phyloP scores from a whole-genome alignment of 805 yeast species.

The Priceomyces castillae region DNA sequence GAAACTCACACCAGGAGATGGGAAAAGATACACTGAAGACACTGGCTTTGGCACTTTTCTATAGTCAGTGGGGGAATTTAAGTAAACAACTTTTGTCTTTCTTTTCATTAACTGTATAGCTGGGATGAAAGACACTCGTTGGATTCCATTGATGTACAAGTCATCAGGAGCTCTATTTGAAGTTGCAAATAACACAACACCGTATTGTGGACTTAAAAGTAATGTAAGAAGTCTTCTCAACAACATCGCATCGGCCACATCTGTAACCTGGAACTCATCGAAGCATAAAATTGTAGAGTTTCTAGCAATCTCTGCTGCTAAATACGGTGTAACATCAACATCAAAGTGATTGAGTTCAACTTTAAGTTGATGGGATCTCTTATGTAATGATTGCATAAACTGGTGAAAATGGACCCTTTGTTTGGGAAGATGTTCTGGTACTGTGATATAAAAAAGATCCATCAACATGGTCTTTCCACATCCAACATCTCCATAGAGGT shows the following conservation, averaged over 20 bases:
- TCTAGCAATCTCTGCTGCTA: slow-evolving; percentile 81
- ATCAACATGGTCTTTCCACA: slow-evolving; percentile 98
- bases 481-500: slow-evolving; percentile 95
- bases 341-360: slow-evolving; percentile 52
- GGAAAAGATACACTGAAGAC: slow-evolving; percentile 73
- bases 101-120: slow-evolving; percentile 78
- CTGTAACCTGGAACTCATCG: slow-evolving; percentile 97
- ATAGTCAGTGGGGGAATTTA: slow-evolving; percentile 92
- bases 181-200: slow-evolving; percentile 87
- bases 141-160: slow-evolving; percentile 89
- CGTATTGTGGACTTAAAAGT: slow-evolving; percentile 70
- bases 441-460: slow-evolving; percentile 88
- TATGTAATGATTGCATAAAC: slow-evolving; percentile 93
- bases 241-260: slow-evolving; percentile 98
- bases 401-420: slow-evolving; percentile 91
- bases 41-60: slow-evolving; percentile 83
- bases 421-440: slow-evolving; percentile 76
- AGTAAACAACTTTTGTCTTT: slow-evolving; percentile 70
- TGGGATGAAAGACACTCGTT: slow-evolving; percentile 87
- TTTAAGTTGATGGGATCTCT: slow-evolving; percentile 75
- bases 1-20: slow-evolving; percentile 60
- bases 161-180: slow-evolving; percentile 95
- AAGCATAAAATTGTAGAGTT: slow-evolving; percentile 80
- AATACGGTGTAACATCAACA: slow-evolving; percentile 75
- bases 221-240: slow-evolving; percentile 69